These are phyloP conservation scores for Coprinellus micaceus DNA, from an alignment of 768 basidiomycete species.

Conservation along the genomic window DNA sequence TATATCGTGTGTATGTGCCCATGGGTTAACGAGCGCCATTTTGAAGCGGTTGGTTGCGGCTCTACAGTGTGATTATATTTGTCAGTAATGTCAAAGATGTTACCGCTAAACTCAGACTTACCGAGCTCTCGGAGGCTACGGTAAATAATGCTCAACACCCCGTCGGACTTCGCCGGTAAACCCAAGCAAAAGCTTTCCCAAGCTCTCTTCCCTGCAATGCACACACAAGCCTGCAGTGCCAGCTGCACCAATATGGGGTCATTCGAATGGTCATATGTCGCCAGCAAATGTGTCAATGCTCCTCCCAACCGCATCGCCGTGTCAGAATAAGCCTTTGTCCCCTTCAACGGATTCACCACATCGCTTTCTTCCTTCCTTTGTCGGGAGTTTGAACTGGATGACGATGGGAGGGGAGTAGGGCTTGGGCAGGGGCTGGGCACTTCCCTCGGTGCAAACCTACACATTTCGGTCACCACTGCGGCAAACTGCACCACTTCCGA, in stretches of 20 bases:
- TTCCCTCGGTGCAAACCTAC: slow-evolving; percentile 36
- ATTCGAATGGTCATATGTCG: slow-evolving; percentile 64
- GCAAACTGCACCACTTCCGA: slow-evolving; percentile 79
- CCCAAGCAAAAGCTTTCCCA: slow-evolving; percentile 72
- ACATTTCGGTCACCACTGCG: slow-evolving; percentile 68
- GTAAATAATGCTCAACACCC: slow-evolving; percentile 59
- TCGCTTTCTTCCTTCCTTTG: neutral
- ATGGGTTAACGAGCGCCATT: slow-evolving; percentile 75
- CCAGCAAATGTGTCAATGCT: slow-evolving; percentile 56
- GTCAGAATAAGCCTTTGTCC: slow-evolving; percentile 24
- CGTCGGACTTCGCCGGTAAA: slow-evolving; percentile 66
- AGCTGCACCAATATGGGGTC: slow-evolving; percentile 77
- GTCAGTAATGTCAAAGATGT: too few species aligned
- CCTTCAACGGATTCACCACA: neutral
- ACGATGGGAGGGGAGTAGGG: neutral
- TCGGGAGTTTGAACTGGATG: neutral
- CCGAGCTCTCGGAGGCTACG: slow-evolving; percentile 9
- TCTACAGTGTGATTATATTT: slow-evolving; percentile 45
- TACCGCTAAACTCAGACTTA: neutral
- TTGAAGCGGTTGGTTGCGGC: slow-evolving; percentile 72
- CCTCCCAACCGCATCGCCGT: slow-evolving; percentile 62
- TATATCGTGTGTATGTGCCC: slow-evolving; percentile 64
- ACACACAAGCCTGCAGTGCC: slow-evolving; percentile 68
- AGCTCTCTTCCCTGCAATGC: slow-evolving; percentile 63
- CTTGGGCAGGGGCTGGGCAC: slow-evolving; percentile 31